Evolutionary conservation across 1,284 basidiomycete species (phyloP), one percentile per base, ranked within the genome.

Genomic region (Marasmius fiardii): DNA sequence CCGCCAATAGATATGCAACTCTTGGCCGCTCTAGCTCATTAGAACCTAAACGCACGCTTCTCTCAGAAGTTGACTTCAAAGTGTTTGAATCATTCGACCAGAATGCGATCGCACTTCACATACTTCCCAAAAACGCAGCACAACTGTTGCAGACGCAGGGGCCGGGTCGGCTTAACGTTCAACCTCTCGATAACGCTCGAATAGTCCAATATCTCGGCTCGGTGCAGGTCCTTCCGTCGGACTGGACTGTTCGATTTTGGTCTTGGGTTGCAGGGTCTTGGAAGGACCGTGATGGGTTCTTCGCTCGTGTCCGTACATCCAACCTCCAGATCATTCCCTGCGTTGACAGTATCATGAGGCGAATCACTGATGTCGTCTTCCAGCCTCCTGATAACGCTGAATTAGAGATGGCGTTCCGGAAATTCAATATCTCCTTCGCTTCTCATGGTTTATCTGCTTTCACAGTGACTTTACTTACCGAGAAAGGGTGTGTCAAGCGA

Each of bases 1-100:
- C 65, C 1, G 64, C 59, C 26, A 65, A 64, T 1, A 48, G 52
- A 8, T 59, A 52, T 11, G 37, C 70, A 6, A 53, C 69, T 0
- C 64, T 74, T 20, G 4, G 16, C 26, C 21, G 20, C 23, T 53
- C 43, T n/a, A 20, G 24, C 18, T 33, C 43, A 21, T 20, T 24
- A 6, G 4, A 4, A 8, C 7, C 16, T n/a, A 20, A 21, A 28
- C n/a, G n/a, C 12, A 33, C 18, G 45, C 52, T 41, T 26, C 41
- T 14, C 14, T 53, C 23, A 23, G 18, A 39, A 44, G 43, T 14
- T 16, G 51, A 57, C 35, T 35, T 35, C 5, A 24, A 49, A 11
- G 31, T 57, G 14, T 57, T 57, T 24, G 20, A 26, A 21, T 23
- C 37, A n/a, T 53, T 44, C 21, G 51, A 57, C 20, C 14, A 7